Evolutionary conservation across 2,329 filamentous ascomycete genomes (phyloP), one percentile per base, ranked within the genome.

Genomic region (Aureobasidium melanogenum): DNA sequence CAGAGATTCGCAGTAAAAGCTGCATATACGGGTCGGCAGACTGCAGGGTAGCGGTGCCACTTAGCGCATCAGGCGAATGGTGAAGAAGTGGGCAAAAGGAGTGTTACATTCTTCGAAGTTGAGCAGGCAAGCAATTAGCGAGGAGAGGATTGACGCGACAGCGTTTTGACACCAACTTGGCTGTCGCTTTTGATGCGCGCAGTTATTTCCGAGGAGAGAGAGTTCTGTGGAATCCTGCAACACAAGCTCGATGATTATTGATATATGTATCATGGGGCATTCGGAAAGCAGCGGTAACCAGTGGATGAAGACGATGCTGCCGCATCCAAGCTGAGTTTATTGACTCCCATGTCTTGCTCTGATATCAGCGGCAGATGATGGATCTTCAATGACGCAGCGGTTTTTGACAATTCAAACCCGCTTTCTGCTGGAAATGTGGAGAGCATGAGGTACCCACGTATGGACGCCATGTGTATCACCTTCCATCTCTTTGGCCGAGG

Each of bases 21-120:
- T 44, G 52, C 52, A 56, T 43, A 22, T 38, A 44, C 52, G 52
- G 52, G 52, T 56, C 52, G 52, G 52, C 39, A 56, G 24, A 26
- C 26, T 56, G 52, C 52, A 56, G 38, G 39, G 28, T n/a, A 44
- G 26, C 26, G 52, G 52, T 56, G 52, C 39, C 39, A 44, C 38
- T 56, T 32, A 44, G n/a, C 52, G 39, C 52, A 56, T 56, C 28
- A 24, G 38, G 39, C 6, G 52, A 56, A 44, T 44, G 52, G 39
- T 56, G 17, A 22, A 19, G 1, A 3, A 41, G 38, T 19, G 32
- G 39, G 38, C 14, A 32, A 10, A 22, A 55, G 51, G 51, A 26
- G 48, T 24, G 30, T 17, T 30, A 41, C 50, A n/a, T 39, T 54
- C 22, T 36, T 6, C 3, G 28, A 36, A 15, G 44, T 1, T 28